phyloP scores from a whole-genome alignment of 345 rosid genomes.

The Gossypium sturtianum region DNA sequence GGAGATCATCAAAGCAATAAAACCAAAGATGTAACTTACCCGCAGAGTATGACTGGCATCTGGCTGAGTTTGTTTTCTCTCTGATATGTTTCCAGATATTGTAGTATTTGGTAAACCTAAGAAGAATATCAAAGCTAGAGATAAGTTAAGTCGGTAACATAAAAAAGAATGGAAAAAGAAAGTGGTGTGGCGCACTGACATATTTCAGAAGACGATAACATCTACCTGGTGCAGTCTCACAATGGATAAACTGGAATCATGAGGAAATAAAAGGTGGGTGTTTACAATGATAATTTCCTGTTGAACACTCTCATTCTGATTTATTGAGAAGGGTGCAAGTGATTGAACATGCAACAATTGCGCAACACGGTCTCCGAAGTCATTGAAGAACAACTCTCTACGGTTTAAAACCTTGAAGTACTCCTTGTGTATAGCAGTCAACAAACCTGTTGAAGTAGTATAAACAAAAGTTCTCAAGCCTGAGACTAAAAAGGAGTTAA shows the following conservation, averaged over 20 bases:
- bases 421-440: constrained; percentile 71
- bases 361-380: constrained; percentile 89
- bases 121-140: background rate
- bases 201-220: background rate
- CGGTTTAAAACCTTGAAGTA: constrained; percentile 52
- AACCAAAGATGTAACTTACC: constrained; percentile 39
- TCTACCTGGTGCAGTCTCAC: constrained; percentile 83
- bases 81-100: constrained; percentile 66
- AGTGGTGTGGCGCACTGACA: background rate
- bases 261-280: constrained; percentile 92
- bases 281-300: constrained; percentile 86
- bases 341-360: constrained; percentile 81
- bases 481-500: background rate
- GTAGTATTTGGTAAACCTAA: constrained; percentile 81
- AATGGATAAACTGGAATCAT: constrained; percentile 64
- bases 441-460: constrained; percentile 48
- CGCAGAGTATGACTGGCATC: constrained; percentile 74
- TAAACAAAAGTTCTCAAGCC: constrained; percentile 8
- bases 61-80: constrained; percentile 58
- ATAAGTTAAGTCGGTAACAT: background rate
- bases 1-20: constrained; percentile 7
- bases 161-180: background rate
- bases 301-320: constrained; percentile 27
- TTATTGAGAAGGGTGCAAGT: constrained; percentile 36
- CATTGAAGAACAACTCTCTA: constrained; percentile 71